phyloP scores from a whole-genome alignment of 2,329 filamentous ascomycete species.

The Talaromyces islandicus region DNA sequence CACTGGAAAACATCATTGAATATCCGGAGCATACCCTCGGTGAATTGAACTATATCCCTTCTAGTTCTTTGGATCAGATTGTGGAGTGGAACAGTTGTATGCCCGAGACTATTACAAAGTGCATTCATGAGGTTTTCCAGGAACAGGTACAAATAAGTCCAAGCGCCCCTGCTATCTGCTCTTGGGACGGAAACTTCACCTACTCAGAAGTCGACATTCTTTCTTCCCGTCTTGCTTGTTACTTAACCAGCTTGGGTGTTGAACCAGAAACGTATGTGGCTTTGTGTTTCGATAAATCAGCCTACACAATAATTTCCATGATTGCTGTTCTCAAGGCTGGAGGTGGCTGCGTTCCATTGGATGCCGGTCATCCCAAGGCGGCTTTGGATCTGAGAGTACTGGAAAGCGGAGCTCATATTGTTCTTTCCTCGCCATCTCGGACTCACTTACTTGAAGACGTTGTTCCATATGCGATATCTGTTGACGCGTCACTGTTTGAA shows the following conservation, averaged over 20 bases:
- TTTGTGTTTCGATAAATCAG: slow-evolving; percentile 17
- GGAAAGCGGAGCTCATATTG: slow-evolving; percentile 9
- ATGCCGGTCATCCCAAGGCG: slow-evolving; percentile 9
- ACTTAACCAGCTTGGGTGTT: slow-evolving; percentile 25
- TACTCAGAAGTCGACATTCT: slow-evolving; percentile 27
- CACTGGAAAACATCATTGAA: slow-evolving; percentile 33
- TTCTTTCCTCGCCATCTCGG: slow-evolving; percentile 8
- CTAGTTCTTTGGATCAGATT: slow-evolving; percentile 6
- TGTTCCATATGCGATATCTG: slow-evolving; percentile 33
- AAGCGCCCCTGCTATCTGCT: slow-evolving; percentile 21
- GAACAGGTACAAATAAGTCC: slow-evolving; percentile 13
- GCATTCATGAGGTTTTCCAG: slow-evolving; percentile 13
- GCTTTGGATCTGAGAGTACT: slow-evolving; percentile 5
- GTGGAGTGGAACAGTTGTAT: slow-evolving; percentile 7
- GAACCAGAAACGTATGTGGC: slow-evolving; percentile 22
- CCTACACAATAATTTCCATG: slow-evolving; percentile 13
- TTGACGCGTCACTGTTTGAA: slow-evolving; percentile 17
- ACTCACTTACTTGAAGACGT: slow-evolving; percentile 35
- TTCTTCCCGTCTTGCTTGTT: slow-evolving; percentile 25
- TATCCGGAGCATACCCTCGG: slow-evolving; percentile 12
- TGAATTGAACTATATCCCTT: slow-evolving; percentile 2
- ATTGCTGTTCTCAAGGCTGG: slow-evolving; percentile 16
- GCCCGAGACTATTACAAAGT: slow-evolving; percentile 8
- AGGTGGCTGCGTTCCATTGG: slow-evolving; percentile 12
- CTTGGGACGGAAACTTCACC: slow-evolving; percentile 28